phyloP scores from a whole-genome alignment of 1,284 basidiomycete genomes.

The Termitomyces sp. region DNA sequence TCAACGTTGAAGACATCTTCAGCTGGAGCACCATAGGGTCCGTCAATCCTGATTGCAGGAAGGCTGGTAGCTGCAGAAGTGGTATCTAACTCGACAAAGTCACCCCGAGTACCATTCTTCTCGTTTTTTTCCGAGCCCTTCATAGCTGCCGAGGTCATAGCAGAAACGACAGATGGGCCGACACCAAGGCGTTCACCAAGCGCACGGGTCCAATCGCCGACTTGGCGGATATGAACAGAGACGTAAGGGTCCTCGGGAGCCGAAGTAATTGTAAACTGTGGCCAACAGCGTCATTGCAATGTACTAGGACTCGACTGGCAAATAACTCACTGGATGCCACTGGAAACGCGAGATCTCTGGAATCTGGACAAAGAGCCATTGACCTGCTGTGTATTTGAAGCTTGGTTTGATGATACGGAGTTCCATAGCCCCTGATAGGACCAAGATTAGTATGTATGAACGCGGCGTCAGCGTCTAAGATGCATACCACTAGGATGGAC shows the following conservation, averaged over 20 bases:
- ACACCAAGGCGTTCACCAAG: constrained; percentile 82
- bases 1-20: constrained; percentile 86
- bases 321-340: constrained; percentile 77
- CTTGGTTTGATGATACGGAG: constrained; percentile 83
- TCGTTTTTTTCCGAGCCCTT: constrained; percentile 66
- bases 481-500: constrained; percentile 74
- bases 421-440: constrained; percentile 71
- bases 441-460: not conserved
- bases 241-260: constrained; percentile 89
- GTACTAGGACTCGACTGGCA: not conserved
- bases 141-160: constrained; percentile 71
- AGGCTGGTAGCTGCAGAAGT: constrained; percentile 42
- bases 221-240: constrained; percentile 86
- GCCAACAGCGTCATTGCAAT: not conserved
- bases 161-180: constrained; percentile 66
- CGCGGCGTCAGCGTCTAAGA: not conserved
- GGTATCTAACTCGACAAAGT: constrained; percentile 75
- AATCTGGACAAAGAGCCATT: constrained; percentile 87
- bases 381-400: constrained; percentile 84
- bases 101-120: constrained; percentile 52
- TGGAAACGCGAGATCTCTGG: constrained; percentile 80
- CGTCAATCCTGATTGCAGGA: constrained; percentile 78
- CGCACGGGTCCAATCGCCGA: constrained; percentile 80
- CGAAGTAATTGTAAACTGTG: constrained; percentile 86
- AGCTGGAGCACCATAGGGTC: constrained; percentile 83